Percentiles rank a stretch among this genome's conserved stretches.
Conservation (phyloP, 352 stramenopile species). For the Pythium guiyangense region DNA sequence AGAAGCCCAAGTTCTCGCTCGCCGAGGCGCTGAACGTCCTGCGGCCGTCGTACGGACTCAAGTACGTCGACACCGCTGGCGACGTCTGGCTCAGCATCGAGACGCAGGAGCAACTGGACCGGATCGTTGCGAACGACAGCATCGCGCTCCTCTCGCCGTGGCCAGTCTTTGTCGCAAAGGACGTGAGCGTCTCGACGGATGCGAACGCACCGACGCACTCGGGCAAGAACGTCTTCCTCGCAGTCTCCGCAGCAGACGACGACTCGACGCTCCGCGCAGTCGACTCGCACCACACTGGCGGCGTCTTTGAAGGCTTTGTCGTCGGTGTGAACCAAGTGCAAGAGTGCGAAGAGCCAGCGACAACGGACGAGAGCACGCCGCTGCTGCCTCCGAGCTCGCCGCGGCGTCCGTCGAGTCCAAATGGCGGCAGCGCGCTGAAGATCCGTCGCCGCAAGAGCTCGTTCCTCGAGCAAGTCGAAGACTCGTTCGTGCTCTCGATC, state of each 20-base stretch:
- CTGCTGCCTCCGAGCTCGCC: conserved; percentile 34
- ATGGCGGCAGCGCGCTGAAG: conserved; percentile 6
- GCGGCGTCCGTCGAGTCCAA: conserved; percentile 18
- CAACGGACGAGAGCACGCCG: conserved; percentile 18
- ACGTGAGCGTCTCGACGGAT: background rate
- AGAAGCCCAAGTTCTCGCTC: conserved; percentile 73
- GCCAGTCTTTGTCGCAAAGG: conserved; percentile 64
- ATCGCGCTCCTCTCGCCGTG: conserved; percentile 62
- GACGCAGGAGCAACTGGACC: conserved; percentile 74
- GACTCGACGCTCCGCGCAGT: conserved; percentile 65
- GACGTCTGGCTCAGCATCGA: conserved; percentile 85
- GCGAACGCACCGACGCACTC: conserved; percentile 36
- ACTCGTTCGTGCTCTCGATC: conserved; percentile 75
- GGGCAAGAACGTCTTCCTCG: conserved; percentile 70
- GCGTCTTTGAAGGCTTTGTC: conserved; percentile 66
- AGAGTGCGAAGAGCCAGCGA: conserved; percentile 17
- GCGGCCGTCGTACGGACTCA: conserved; percentile 56
- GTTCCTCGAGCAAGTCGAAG: conserved; percentile 55
- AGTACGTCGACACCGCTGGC: conserved; percentile 56
- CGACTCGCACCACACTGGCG: conserved; percentile 40
- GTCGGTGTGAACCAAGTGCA: conserved; percentile 64
- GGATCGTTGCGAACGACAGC: conserved; percentile 53
- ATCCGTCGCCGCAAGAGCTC: conserved; percentile 31
- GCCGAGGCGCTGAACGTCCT: conserved; percentile 70
- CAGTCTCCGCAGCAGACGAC: conserved; percentile 50